Evolutionary conservation across 2,329 filamentous ascomycete genomes (phyloP).

Genomic region (Xenoacremonium recifei): DNA sequence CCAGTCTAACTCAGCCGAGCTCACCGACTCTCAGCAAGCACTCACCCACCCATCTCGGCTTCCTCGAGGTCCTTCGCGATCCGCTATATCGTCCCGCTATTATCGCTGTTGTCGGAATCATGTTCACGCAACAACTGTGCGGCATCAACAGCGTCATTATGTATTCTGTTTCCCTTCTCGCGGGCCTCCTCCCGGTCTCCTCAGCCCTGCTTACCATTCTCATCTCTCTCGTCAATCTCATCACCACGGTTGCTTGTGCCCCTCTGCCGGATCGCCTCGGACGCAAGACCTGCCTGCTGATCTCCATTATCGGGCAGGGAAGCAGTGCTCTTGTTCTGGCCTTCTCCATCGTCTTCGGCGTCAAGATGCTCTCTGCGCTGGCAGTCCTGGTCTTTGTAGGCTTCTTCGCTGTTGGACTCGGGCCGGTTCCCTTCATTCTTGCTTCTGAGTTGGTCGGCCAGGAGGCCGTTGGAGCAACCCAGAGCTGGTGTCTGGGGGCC

Average conservation of each 20-base stretch:
- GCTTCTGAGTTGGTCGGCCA: slow-evolving; percentile 87
- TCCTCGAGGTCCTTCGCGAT: slow-evolving; percentile 65
- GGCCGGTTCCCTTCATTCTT: slow-evolving; percentile 92
- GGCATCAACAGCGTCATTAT: slow-evolving; percentile 98
- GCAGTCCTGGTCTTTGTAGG: slow-evolving; percentile 83
- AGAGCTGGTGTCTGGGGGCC: slow-evolving; percentile 81
- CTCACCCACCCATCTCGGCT: slow-evolving; percentile 49
- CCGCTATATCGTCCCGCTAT: slow-evolving; percentile 70
- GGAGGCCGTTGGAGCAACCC: slow-evolving; percentile 87
- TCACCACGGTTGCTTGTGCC: slow-evolving; percentile 78
- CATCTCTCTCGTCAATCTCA: slow-evolving; percentile 82
- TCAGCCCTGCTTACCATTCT: slow-evolving; percentile 83
- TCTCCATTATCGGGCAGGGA: slow-evolving; percentile 84
- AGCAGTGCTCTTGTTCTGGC: slow-evolving; percentile 74
- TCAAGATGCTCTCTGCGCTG: slow-evolving; percentile 75
- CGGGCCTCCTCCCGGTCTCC: slow-evolving; percentile 75
- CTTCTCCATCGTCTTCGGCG: slow-evolving; percentile 70
- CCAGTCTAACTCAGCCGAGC: slow-evolving; percentile 16
- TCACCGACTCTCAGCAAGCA: slow-evolving; percentile 9
- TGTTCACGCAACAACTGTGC: slow-evolving; percentile 89
- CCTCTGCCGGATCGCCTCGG: slow-evolving; percentile 85
- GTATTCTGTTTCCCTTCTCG: slow-evolving; percentile 92
- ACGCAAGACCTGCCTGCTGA: slow-evolving; percentile 79
- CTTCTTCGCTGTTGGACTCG: slow-evolving; percentile 86
- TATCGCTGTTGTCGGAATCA: slow-evolving; percentile 82